Conservation (phyloP, 2,329 filamentous ascomycete species). For the Allantophomopsis cytisporea region DNA sequence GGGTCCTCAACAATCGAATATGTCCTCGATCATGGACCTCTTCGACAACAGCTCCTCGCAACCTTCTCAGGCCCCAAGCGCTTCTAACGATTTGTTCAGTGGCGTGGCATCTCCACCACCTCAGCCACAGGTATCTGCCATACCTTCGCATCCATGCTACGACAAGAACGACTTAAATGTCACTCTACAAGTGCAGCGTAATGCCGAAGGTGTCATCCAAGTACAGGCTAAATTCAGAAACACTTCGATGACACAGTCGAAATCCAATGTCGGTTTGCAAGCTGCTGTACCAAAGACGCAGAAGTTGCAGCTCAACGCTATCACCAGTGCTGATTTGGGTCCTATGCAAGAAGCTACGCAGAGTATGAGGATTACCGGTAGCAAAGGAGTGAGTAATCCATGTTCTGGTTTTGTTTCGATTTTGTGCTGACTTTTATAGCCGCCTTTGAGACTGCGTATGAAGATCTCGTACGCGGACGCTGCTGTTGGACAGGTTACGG, state of each 20-base stretch:
- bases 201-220: conserved; percentile 65
- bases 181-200: conserved; percentile 73
- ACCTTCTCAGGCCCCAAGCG: conserved; percentile 31
- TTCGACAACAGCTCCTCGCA: conserved; percentile 41
- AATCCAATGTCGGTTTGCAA: conserved; percentile 73
- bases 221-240: conserved; percentile 79
- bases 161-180: conserved; percentile 75
- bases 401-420: neutral
- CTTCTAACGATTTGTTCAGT: conserved; percentile 33
- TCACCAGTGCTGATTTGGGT: conserved; percentile 66
- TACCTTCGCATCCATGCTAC: conserved; percentile 60
- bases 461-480: conserved; percentile 71
- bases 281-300: conserved; percentile 95
- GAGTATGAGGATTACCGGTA: conserved; percentile 74
- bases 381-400: conserved; percentile 66
- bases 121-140: conserved; percentile 27
- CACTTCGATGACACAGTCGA: conserved; percentile 44
- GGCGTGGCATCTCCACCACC: conserved; percentile 33
- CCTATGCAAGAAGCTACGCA: conserved; percentile 78
- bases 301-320: conserved; percentile 81
- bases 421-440: conserved; percentile 31
- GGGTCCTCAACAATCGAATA: conserved; percentile 39
- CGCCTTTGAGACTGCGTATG: conserved; percentile 67
- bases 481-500: conserved; percentile 57
- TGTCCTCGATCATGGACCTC: conserved; percentile 79